Evolutionary conservation across 176 grass and related monocot species (phyloP), one percentile per base, ranked within the genome.

Genomic region (Lolium perenne): DNA sequence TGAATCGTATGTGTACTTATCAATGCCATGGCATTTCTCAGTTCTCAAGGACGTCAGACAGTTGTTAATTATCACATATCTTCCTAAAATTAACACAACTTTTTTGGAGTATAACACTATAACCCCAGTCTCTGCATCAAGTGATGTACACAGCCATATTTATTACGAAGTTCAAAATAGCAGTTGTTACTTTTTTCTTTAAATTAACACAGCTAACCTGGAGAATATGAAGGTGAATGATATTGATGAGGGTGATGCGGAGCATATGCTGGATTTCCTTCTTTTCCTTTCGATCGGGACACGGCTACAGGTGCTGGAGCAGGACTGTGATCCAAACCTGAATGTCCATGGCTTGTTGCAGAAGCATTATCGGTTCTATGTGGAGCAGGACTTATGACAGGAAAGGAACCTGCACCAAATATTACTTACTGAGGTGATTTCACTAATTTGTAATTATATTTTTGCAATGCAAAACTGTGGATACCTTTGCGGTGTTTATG

Each of bases 351-450:
- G 29, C 70, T 38, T 82, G 80, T 76, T 84, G 76, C 65, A 84
- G 87, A 74, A 74, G 87, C 78, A 76, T 88, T 84, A 54, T 87
- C 66, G 67, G 71, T 75, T 86, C 86, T 83, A 86, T 85, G 89
- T 11, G 80, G 82, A 85, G 88, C 59, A 90, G 90, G 92, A 86
- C 85, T 94, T 91, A 85, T 86, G 26, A 82, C 77, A 82, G 92
- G 92, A 81, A 76, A 91, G 69, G 86, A 89, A 41, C 77, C 94
- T 94, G 90, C 25, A 80, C 43, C 23, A 86, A 91, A 82, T 50
- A 87, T 45, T 20, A 83, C 57, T 81, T 35, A 38, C 51, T 78
- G 43, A 87, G 55, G 77, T 47, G 49, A 74, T 40, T 73, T 35
- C 17, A 68, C 69, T 77, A 76, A 60, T 47, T 79, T 46, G 4